These are phyloP conservation scores for Trichosanthes truncata DNA, from an alignment of 306 rosid genomes.

Conservation along the genomic window DNA sequence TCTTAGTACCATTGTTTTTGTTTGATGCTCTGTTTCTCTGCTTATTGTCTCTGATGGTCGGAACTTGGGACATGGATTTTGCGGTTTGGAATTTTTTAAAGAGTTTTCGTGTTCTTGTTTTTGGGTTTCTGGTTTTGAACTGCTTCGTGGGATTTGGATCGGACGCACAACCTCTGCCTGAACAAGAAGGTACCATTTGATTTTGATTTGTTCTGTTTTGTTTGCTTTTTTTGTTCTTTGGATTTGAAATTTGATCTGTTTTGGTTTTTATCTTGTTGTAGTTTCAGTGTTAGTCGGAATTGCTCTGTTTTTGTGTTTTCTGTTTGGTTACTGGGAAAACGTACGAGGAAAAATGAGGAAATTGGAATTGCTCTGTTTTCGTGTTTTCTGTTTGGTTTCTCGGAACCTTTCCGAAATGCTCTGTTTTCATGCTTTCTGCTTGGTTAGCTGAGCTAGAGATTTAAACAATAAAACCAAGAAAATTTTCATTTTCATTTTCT, in stretches of 20 bases:
- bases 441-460: constrained; percentile 2
- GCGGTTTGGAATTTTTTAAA: background rate
- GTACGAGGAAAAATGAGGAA: background rate
- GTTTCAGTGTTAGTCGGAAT: background rate
- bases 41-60: no score
- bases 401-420: background rate
- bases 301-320: background rate
- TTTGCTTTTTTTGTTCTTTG: background rate
- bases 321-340: background rate
- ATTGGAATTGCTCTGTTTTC: background rate
- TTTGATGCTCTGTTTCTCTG: background rate
- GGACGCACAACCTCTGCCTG: constrained; percentile 49
- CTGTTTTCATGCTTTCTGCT: background rate
- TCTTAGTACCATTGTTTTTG: background rate
- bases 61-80: background rate
- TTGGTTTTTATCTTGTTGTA: no score
- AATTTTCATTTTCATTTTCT: no score
- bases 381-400: background rate
- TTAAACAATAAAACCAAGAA: no score
- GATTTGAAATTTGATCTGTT: background rate
- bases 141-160: constrained; percentile 33
- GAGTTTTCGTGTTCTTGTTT: constrained; percentile 14
- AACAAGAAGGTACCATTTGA: constrained; percentile 48
- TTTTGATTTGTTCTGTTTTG: background rate
- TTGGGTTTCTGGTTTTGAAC: constrained; percentile 21